Evolutionary conservation across 192 early-diverging fungal genomes (phyloP).

Genomic region (Gamsiella multidivaricata): DNA sequence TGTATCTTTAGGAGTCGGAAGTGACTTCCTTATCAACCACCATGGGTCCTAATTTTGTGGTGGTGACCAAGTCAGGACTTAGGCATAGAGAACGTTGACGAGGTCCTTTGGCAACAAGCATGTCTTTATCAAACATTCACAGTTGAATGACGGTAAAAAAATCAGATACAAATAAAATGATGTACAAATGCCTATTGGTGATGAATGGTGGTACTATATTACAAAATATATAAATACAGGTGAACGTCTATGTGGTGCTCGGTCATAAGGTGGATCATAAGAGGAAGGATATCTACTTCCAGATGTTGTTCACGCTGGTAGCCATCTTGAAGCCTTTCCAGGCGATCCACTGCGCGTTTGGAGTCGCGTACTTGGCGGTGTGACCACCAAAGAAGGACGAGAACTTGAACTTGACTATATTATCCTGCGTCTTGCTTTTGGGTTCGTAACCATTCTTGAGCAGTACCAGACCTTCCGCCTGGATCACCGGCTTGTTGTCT

Average conservation of each 20-base stretch:
- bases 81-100: too few species aligned
- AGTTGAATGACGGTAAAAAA: too few species aligned
- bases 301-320: slow-evolving; percentile 20
- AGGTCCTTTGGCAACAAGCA: too few species aligned
- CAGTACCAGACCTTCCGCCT: slow-evolving; percentile 18
- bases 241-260: too few species aligned
- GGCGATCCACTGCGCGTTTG: slow-evolving; percentile 24
- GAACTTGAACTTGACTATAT: slow-evolving; percentile 36
- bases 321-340: slow-evolving; percentile 37
- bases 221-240: too few species aligned
- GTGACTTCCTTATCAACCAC: slow-evolving; percentile 34
- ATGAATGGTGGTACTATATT: too few species aligned
- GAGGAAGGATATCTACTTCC: slow-evolving; percentile 19
- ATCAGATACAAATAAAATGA: too few species aligned
- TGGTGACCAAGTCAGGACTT: too few species aligned
- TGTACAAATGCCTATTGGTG: too few species aligned
- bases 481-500: slow-evolving; percentile 15
- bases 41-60: too few species aligned
- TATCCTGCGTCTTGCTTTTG: background rate
- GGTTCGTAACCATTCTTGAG: slow-evolving; percentile 44
- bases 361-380: slow-evolving; percentile 17
- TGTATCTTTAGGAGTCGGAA: slow-evolving; percentile 35
- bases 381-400: slow-evolving; percentile 30
- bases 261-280: too few species aligned
- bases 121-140: too few species aligned